Base-by-base conservation (phyloP, 257 asterid species). In the Solanum sejunctum region DNA sequence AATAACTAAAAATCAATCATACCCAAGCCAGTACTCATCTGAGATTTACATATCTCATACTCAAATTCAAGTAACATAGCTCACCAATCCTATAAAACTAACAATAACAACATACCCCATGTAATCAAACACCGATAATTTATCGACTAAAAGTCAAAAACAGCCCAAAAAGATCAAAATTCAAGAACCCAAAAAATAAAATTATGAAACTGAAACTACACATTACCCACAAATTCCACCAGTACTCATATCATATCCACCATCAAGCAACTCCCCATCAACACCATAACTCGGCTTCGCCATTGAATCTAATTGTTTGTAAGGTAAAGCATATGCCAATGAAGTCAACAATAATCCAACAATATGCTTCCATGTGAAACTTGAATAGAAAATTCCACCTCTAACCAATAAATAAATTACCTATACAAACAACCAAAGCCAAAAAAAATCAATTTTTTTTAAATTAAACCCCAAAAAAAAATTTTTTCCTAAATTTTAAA, bases 171-270 rank as follows among this genome's bases (percentile, higher is more conserved):
- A 1, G n/a, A 69, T 12, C 7, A 36, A 16, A 66, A 28, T 7
- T 66, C 21, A 63, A 52, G 45, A 66, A 66, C 73, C 11, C 10
- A 66, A 7, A 66, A 63, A 26, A 1, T 49, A 49, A 26, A 63
- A 63, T 63, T 26, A 26, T 5, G 11, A 23, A 8, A 71, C 45
- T 55, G 93, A 47, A 78, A 17, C 64, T 16, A 26, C 9, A 52
- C 28, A 52, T 72, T 92, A 95, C 99, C 98, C 98, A 87, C 98
- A 94, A 88, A 96, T 91, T 54, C 99, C 97, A 85, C 94, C 95
- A 36, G 97, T 95, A 55, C 92, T 92, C 99, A 96, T 95, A 85
- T 96, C 99, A 80, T 93, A 96, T 4, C 99, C 99, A 18, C 99
- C 99, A 85, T 95, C 98, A 10, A 96, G 89, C 64, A 96, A 93